These are phyloP conservation scores for Meyerozyma elateridarum DNA, from an alignment of 1,139 yeast species.

Conservation along the genomic window DNA sequence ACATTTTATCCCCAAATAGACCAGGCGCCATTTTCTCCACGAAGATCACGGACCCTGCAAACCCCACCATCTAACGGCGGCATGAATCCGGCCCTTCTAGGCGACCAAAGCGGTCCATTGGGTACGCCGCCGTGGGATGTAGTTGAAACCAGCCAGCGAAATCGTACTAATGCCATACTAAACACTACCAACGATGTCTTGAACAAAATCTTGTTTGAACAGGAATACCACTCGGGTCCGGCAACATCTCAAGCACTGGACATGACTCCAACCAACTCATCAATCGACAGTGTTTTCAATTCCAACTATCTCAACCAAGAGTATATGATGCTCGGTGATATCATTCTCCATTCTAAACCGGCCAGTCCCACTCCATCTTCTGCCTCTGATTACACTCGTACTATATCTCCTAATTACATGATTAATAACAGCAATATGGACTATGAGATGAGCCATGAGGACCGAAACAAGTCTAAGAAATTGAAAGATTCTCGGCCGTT, in stretches of 20 bases:
- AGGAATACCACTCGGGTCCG: slow-evolving; percentile 6
- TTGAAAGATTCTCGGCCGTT: slow-evolving; percentile 29
- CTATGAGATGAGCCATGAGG: slow-evolving; percentile 7
- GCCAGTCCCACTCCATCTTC: slow-evolving; percentile 45
- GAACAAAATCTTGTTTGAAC: slow-evolving; percentile 21
- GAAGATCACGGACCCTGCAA: background rate
- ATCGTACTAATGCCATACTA: slow-evolving; percentile 16
- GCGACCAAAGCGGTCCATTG: too few relatives aligned
- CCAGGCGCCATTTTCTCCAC: too few relatives aligned
- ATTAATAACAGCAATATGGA: slow-evolving; percentile 6
- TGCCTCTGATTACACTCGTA: slow-evolving; percentile 18
- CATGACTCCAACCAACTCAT: slow-evolving; percentile 17
- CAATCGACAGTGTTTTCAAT: slow-evolving; percentile 20
- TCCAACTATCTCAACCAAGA: slow-evolving; percentile 50
- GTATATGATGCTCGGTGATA: slow-evolving; percentile 55
- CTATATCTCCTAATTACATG: slow-evolving; percentile 13
- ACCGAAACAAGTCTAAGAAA: slow-evolving; percentile 1
- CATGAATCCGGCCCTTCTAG: slow-evolving; percentile 1
- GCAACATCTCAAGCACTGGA: slow-evolving; percentile 4
- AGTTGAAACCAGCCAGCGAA: background rate
- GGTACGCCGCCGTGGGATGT: slow-evolving; percentile 2
- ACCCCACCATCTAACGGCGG: background rate
- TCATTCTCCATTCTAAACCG: slow-evolving; percentile 46
- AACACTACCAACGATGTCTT: slow-evolving; percentile 39
- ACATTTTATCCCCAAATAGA: too few relatives aligned